A percentile compares a stretch with the other conserved stretches of the same genome.
Evolutionary conservation across 495 filamentous ascomycete genomes (phyloP).

Genomic region (Podospora didyma): DNA sequence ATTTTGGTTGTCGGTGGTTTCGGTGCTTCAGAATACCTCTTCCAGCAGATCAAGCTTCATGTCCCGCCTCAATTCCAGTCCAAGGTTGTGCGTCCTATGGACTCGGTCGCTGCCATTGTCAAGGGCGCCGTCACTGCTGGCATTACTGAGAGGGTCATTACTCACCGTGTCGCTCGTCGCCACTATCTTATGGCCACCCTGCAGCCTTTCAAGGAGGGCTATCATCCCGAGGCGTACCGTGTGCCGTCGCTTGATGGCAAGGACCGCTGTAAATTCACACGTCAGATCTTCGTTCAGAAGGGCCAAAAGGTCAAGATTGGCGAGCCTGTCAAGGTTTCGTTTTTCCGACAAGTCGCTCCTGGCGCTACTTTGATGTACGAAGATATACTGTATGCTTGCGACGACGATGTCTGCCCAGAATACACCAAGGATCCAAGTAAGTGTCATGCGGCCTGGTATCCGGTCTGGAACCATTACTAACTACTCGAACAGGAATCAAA

Average conservation of each 20-base stretch:
- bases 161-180: conserved; percentile 93
- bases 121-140: conserved; percentile 79
- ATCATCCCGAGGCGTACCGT: conserved; percentile 96
- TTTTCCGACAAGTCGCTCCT: conserved; percentile 96
- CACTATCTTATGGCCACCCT: conserved; percentile 99
- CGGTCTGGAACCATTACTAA: conserved; percentile 18
- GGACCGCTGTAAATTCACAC: conserved; percentile 97
- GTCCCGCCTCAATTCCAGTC: conserved; percentile 76
- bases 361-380: conserved; percentile 99
- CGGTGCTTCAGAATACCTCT: conserved; percentile 72
- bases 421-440: conserved; percentile 99
- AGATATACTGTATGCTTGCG: conserved; percentile 96
- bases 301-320: conserved; percentile 98
- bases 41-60: conserved; percentile 79
- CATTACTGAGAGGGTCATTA: conserved; percentile 94
- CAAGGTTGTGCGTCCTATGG: conserved; percentile 74
- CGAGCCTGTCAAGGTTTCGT: conserved; percentile 97
- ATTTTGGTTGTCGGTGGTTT: conserved; percentile 72
- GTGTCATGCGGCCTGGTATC: conserved; percentile 35
- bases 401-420: conserved; percentile 96
- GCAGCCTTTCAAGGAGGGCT: conserved; percentile 97
- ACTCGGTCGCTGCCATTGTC: conserved; percentile 72
- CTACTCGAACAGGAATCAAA: conserved; percentile 77
- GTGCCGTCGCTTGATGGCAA: conserved; percentile 95
- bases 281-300: conserved; percentile 98